Conservation (phyloP, 495 filamentous ascomycete species). For the Penicillium dipodomyicola region DNA sequence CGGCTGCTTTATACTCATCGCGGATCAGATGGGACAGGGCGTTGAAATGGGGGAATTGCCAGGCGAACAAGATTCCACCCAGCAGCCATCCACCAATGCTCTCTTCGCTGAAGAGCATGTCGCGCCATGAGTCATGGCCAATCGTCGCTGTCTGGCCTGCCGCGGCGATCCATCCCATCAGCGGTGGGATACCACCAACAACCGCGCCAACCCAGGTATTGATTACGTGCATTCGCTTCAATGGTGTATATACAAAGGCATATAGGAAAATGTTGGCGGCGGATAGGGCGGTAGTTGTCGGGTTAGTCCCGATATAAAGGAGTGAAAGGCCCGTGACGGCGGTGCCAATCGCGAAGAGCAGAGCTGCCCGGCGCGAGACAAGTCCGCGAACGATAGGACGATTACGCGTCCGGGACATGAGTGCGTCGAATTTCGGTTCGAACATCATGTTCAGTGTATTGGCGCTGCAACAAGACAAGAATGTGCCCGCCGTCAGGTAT, state of each 20-base stretch:
- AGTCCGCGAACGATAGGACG: constrained; percentile 84
- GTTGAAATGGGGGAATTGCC: constrained; percentile 99
- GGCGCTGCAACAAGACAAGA: constrained; percentile 79
- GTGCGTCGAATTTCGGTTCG: constrained; percentile 84
- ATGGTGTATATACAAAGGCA: constrained; percentile 85
- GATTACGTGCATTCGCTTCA: constrained; percentile 81
- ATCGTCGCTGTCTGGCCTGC: constrained; percentile 80
- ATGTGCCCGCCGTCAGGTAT: constrained; percentile 87
- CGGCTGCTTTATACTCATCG: constrained; percentile 84
- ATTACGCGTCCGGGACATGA: constrained; percentile 88
- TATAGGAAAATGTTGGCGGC: constrained; percentile 84
- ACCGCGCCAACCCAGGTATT: constrained; percentile 97
- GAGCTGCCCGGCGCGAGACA: constrained; percentile 68
- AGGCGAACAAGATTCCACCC: constrained; percentile 80
- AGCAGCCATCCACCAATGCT: constrained; percentile 87
- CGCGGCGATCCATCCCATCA: constrained; percentile 98
- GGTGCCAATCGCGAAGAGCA: constrained; percentile 72
- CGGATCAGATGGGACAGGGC: constrained; percentile 81
- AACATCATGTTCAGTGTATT: constrained; percentile 97
- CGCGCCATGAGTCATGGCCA: constrained; percentile 67
- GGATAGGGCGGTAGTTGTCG: constrained; percentile 83
- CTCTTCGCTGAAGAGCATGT: constrained; percentile 69
- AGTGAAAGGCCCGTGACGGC: constrained; percentile 63
- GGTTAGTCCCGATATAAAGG: constrained; percentile 88
- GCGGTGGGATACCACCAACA: constrained; percentile 87